Conservation (phyloP, 2,329 filamentous ascomycete genomes). For the Knoxdaviesia proteae region DNA sequence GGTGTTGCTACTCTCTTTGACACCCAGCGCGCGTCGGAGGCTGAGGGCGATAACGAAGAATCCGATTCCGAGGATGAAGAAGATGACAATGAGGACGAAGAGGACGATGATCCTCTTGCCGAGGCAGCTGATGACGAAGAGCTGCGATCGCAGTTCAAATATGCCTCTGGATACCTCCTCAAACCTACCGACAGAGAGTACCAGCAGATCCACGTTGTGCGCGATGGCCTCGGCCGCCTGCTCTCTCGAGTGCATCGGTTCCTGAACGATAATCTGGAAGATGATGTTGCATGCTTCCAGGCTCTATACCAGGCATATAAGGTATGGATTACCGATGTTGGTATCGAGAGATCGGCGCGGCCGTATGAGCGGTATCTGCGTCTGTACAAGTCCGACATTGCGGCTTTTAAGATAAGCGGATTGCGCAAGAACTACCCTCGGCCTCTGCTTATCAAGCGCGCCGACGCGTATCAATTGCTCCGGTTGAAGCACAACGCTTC, state of each 20-base stretch:
- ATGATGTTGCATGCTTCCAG: constrained; percentile 91
- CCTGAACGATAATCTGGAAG: constrained; percentile 65
- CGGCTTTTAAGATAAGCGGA: constrained; percentile 86
- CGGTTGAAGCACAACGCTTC: constrained; percentile 86
- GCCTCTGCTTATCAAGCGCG: constrained; percentile 75
- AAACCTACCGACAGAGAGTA: constrained; percentile 36
- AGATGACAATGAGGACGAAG: constrained; percentile 15
- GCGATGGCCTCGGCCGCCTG: constrained; percentile 59
- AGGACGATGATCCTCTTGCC: constrained; percentile 32
- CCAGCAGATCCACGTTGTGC: constrained; percentile 55
- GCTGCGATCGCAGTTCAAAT: constrained; percentile 68
- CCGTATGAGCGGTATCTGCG: constrained; percentile 72
- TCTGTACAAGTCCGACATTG: constrained; percentile 68
- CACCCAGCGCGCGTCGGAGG: constrained; percentile 41
- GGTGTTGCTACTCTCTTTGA: constrained; percentile 84
- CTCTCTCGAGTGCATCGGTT: constrained; percentile 74
- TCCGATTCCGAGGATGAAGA: constrained; percentile 36
- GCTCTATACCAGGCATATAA: constrained; percentile 79
- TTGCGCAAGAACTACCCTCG: constrained; percentile 82
- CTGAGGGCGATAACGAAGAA: constrained; percentile 22
- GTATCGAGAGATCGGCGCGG: constrained; percentile 86
- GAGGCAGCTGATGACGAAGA: constrained; percentile 61
- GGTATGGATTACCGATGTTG: constrained; percentile 94
- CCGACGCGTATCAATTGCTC: constrained; percentile 85
- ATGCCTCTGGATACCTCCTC: constrained; percentile 72